Evolutionary conservation across 306 rosid species (phyloP).

Genomic region (Rubus parviflorus): DNA sequence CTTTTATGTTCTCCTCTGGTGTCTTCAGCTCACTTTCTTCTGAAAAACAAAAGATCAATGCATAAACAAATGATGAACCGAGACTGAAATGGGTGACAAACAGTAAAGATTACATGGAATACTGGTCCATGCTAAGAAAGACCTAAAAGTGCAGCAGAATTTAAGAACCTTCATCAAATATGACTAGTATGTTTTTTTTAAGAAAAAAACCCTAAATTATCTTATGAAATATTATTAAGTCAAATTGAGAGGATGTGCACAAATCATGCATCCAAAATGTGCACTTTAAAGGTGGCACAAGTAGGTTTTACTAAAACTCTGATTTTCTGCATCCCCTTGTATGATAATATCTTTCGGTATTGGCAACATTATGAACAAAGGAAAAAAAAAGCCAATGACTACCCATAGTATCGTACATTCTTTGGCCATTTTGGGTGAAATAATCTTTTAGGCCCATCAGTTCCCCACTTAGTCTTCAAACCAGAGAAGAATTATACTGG

Average conservation of each 20-base stretch:
- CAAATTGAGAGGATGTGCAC: background rate
- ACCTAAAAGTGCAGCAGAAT: background rate
- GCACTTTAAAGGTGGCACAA: background rate
- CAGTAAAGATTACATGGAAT: background rate
- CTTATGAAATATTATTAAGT: background rate
- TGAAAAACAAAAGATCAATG: conserved; percentile 29
- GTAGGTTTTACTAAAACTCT: background rate
- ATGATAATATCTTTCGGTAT: background rate
- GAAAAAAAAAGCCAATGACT: background rate
- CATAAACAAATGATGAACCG: conserved; percentile 2
- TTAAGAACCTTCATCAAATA: background rate
- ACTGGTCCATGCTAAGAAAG: background rate
- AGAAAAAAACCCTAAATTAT: background rate
- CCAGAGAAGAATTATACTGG: background rate
- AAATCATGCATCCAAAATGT: background rate
- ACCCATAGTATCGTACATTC: background rate
- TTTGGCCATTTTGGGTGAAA: background rate
- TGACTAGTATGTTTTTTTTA: background rate
- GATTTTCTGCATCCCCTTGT: background rate
- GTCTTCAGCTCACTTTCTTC: conserved; percentile 51
- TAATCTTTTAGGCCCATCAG: background rate
- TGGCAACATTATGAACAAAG: background rate
- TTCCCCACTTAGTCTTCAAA: background rate
- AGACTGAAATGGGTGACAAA: background rate
- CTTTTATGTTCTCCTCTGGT: conserved; percentile 40